Evolutionary conservation across 495 filamentous ascomycete species (phyloP), one percentile per base, ranked within the genome.

Genomic region (Aspergillus sclerotiicarbonarius): DNA sequence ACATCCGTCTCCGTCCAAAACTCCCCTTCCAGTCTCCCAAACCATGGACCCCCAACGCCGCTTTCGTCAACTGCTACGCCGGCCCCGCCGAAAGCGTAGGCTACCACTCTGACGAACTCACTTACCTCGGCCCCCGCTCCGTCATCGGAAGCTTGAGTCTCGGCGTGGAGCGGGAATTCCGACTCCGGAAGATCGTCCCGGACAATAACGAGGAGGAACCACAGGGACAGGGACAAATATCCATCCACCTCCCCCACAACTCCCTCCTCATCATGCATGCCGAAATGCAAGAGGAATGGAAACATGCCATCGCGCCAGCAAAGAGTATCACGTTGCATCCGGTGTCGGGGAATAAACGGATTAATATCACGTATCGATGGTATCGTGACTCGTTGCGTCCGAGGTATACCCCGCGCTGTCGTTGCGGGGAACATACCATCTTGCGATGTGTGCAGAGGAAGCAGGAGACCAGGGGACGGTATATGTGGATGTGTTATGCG

Each of bases 401-500:
- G 3, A 83, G 80, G 21, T 65, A 77, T 57, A 80, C 74, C 0
- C 81, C 79, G 4, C 68, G 72, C 21, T 89, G 86, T 65, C 80
- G 78, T 46, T 96, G 92, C 64, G 80, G 80, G 1, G 73, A 90
- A 37, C 84, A 90, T 8, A 77, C 84, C 2, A 84, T 96, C 13
- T 74, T 98, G 58, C 77, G 90, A 25, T 92, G 90, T 57, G 88
- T 91, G 35, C 89, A 90, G 70, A 84, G 80, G 54, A 90, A 87
- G 67, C 85, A 81, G 39, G 85, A 88, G 61, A 92, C 84, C 53
- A 75, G 81, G 49, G 91, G 91, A 0, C 79, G 82, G 53, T 97
- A 96, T 68, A 93, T 96, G 77, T 98, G 93, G 93, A 91, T 90
- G 86, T 98, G 94, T 59, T 84, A 92, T 72, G 84, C 83, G 7